Base-by-base conservation (phyloP, 129 eudicot species). In the carrot (Daucus carota) region DNA sequence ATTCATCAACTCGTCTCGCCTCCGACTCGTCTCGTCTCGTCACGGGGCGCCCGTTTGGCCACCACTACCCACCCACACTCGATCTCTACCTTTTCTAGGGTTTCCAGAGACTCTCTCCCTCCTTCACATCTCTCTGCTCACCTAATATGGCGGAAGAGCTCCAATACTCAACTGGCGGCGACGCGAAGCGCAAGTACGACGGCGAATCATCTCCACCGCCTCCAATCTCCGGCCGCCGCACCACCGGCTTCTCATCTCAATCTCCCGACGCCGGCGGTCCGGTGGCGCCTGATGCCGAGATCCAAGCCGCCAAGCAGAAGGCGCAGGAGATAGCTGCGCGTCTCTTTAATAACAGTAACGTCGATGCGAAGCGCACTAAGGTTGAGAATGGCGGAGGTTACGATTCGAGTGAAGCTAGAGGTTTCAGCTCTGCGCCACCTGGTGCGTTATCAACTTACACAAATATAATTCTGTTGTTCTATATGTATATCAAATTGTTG, bases 141-240 rank as follows among this genome's bases (percentile, higher is more conserved):
- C 78, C 40, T 36, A 36, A 76, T n/a, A 93, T 93, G 98, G 92
- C 98, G 15, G 96, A 90, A 36, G 96, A 92, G 36, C 77, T 82
- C 4, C 88, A 81, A 62, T 92, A 92, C 87, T 44, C 89, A 11
- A 69, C 86, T 24, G 79, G 75, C 67, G 85, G 54, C 0, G 96
- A 84, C 70, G 81, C 82, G 77, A 93, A 93, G 86, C 87, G 98
- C 66, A 93, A 93, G 86, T 93, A 93, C 82, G 98, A 93, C 12
- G 97, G 86, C 75, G 81, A 84, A 11, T 67, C 88, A 14, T 80
- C 90, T 15, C 79, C 97, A 4, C 82, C 86, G 22, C 87, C 87
- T 24, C 65, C 65, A 12, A 12, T 38, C 11, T 52, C 86, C 14
- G 75, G 79, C 34, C 88, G 98, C 6, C 88, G 97, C 2, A 47